phyloP scores from a whole-genome alignment of 306 rosid species.

The Dryas drummondii region DNA sequence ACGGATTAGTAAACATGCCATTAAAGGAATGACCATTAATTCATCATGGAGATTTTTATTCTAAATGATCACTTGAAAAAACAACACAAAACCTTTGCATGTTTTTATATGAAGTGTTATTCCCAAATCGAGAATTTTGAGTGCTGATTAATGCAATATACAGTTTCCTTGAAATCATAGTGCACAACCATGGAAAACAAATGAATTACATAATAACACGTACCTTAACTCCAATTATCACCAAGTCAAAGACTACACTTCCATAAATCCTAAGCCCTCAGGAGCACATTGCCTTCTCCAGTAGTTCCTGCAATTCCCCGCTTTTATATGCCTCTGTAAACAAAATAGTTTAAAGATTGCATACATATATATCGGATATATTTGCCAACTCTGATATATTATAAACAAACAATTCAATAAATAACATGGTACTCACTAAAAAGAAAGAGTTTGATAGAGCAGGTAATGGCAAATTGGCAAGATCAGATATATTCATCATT shows the following conservation, averaged over 20 bases:
- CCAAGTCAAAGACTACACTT: neutral
- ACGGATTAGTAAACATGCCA: too few species aligned
- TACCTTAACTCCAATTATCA: neutral
- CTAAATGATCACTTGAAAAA: neutral
- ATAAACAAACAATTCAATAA: neutral
- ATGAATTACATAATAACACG: constrained; percentile 18
- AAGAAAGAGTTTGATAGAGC: neutral
- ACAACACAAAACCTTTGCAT: neutral
- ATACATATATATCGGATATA: neutral
- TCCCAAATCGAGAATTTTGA: neutral
- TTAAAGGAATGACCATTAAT: too few species aligned
- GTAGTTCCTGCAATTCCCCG: constrained; percentile 74
- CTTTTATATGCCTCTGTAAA: constrained; percentile 79
- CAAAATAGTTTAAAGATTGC: constrained; percentile 1
- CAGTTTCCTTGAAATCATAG: constrained; percentile 10
- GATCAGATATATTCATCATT: neutral
- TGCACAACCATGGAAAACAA: constrained; percentile 10
- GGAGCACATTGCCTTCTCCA: constrained; percentile 86
- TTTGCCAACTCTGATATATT: neutral
- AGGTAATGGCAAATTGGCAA: too few species aligned
- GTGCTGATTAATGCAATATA: neutral
- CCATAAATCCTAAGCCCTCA: constrained; percentile 27
- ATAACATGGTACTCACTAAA: neutral
- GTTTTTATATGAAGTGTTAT: neutral
- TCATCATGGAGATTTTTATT: neutral